Evolutionary conservation across 2,329 filamentous ascomycete species (phyloP).

Genomic region (Fusarium chlamydosporum): DNA sequence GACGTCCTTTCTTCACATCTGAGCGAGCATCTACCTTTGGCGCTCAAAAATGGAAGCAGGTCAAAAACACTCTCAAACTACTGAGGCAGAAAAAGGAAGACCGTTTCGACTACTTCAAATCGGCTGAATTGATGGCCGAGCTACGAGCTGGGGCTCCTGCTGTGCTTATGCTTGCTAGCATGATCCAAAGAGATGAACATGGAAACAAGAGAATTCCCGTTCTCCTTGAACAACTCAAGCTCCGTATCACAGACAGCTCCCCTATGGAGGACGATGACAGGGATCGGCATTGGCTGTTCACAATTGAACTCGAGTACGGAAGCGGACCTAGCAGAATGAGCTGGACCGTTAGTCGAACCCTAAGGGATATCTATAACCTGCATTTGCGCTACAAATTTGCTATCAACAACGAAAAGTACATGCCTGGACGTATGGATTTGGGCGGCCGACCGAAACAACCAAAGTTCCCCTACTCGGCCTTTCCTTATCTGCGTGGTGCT

Average conservation of each 20-base stretch:
- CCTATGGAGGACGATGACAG: constrained; percentile 74
- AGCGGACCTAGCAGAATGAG: constrained; percentile 96
- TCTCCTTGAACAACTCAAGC: constrained; percentile 92
- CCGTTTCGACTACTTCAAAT: constrained; percentile 93
- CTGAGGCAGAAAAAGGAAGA: constrained; percentile 87
- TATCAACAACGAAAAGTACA: constrained; percentile 85
- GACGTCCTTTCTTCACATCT: constrained; percentile 70
- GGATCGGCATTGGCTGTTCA: constrained; percentile 85
- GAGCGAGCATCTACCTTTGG: constrained; percentile 80
- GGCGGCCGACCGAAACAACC: constrained; percentile 84
- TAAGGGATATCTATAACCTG: constrained; percentile 91
- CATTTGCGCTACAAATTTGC: constrained; percentile 95
- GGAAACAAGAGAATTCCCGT: constrained; percentile 96
- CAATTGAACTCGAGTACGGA: constrained; percentile 94
- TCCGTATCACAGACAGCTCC: constrained; percentile 85
- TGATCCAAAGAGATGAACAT: constrained; percentile 97
- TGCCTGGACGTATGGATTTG: constrained; percentile 75
- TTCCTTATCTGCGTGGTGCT: constrained; percentile 88
- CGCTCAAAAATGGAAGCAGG: constrained; percentile 89
- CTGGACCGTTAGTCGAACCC: constrained; percentile 90
- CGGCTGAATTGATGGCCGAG: constrained; percentile 95
- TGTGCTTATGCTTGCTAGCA: constrained; percentile 93
- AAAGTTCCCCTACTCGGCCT: constrained; percentile 88
- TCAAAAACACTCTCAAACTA: constrained; percentile 88
- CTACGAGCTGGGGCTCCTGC: constrained; percentile 92